Evolutionary conservation across 139 green algal species (phyloP).

Genomic region (Chlamydomonas sp.): DNA sequence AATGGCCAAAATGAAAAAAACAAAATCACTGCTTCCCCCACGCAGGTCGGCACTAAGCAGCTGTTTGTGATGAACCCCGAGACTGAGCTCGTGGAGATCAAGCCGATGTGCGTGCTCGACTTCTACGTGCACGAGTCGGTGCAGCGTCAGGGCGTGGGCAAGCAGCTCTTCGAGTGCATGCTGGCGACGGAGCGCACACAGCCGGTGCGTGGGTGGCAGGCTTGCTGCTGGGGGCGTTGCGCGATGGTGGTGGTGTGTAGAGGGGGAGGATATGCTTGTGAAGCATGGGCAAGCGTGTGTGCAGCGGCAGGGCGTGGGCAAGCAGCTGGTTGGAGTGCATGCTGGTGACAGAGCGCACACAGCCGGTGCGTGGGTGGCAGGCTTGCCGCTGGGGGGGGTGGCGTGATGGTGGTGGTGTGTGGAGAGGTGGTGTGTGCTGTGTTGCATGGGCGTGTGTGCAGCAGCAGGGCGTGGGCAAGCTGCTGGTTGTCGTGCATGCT

Average conservation of each 20-base stretch:
- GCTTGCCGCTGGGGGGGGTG: not conserved
- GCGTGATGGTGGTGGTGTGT: not conserved
- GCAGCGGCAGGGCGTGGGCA: slow-evolving; percentile 62
- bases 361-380: not conserved
- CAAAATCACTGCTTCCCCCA: no score
- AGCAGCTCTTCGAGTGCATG: slow-evolving; percentile 59
- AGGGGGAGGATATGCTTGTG: no score
- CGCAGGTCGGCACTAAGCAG: slow-evolving; percentile 57
- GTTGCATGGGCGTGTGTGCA: slow-evolving; percentile 76
- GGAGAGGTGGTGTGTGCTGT: no score
- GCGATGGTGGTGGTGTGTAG: slow-evolving; percentile 3
- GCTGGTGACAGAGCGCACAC: slow-evolving; percentile 14
- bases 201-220: not conserved
- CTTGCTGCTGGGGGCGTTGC: not conserved
- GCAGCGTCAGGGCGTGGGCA: slow-evolving; percentile 62
- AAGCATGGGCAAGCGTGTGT: slow-evolving; percentile 73
- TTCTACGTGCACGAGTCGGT: slow-evolving; percentile 77
- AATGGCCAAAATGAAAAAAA: no score
- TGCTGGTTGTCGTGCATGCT: slow-evolving; percentile 63
- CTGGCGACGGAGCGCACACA: slow-evolving; percentile 5
- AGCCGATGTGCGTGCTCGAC: slow-evolving; percentile 59
- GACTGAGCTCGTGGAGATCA: not conserved
- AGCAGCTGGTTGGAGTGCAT: slow-evolving; percentile 59
- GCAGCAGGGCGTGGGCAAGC: slow-evolving; percentile 52
- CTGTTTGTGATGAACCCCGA: slow-evolving; percentile 29